Conservation (phyloP, 2,329 filamentous ascomycete species). For the Hymenoscyphus albidus region DNA sequence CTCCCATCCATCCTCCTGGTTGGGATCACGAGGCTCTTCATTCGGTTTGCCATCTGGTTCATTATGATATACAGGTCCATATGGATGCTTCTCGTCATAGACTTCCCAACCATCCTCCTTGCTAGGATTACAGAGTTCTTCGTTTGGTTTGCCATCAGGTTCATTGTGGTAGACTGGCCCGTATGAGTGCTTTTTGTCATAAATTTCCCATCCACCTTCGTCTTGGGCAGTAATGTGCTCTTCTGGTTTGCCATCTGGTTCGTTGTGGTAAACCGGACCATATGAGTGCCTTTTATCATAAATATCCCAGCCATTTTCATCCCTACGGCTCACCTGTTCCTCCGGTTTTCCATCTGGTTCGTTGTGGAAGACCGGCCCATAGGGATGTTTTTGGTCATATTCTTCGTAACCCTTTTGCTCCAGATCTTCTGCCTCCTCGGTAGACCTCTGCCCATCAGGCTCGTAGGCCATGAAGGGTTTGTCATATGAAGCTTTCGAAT, state of each 20-base stretch:
- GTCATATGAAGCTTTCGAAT: constrained; percentile 25
- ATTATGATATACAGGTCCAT: constrained; percentile 23
- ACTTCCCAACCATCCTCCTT: constrained; percentile 23
- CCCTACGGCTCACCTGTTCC: constrained; percentile 25
- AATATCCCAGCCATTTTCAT: constrained; percentile 36
- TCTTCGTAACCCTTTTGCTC: constrained; percentile 37
- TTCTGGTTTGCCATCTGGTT: constrained; percentile 16
- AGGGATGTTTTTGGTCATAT: constrained; percentile 36
- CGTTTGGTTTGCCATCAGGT: constrained; percentile 10
- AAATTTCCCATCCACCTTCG: constrained; percentile 38
- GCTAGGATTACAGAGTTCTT: not conserved
- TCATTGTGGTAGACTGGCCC: constrained; percentile 27
- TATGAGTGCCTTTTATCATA: constrained; percentile 37
- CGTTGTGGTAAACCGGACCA: constrained; percentile 24
- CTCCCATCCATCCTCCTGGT: too few species aligned
- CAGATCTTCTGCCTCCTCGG: constrained; percentile 24
- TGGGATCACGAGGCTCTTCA: too few species aligned
- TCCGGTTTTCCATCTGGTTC: constrained; percentile 25
- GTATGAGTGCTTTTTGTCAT: constrained; percentile 34
- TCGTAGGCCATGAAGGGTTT: constrained; percentile 37
- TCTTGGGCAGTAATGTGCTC: constrained; percentile 24
- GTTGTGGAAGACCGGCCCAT: constrained; percentile 24
- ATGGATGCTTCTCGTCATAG: constrained; percentile 36
- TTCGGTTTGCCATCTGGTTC: constrained; percentile 18
- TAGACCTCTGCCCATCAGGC: constrained; percentile 38